Percentiles rank a stretch among this genome's conserved stretches.
These are phyloP conservation scores for Patellifolia procumbens DNA, from an alignment of 179 eudicot species.

Conservation along the genomic window DNA sequence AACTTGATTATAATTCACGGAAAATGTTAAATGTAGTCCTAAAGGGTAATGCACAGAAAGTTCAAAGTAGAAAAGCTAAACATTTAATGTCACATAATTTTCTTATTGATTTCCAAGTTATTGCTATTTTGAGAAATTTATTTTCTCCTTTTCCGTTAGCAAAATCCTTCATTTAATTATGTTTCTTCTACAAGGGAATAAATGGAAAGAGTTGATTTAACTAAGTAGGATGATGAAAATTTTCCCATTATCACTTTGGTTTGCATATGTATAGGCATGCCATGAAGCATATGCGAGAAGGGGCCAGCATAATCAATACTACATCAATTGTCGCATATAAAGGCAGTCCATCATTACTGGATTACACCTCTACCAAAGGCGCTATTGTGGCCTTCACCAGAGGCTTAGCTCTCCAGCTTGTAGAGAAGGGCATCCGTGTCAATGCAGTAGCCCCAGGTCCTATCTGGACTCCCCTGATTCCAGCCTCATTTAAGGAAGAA, in stretches of 20 bases:
- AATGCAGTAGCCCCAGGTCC: slow-evolving; percentile 98
- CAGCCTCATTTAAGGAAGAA: slow-evolving; percentile 55
- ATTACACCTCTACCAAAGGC: slow-evolving; percentile 80
- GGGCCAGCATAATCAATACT: slow-evolving; percentile 73
- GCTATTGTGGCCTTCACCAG: slow-evolving; percentile 81
- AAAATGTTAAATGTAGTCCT: background rate
- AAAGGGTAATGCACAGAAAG: background rate
- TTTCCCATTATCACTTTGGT: background rate
- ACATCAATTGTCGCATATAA: slow-evolving; percentile 72
- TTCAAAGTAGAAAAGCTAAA: background rate
- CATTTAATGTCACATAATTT: background rate
- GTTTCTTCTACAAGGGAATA: background rate
- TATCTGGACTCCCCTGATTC: slow-evolving; percentile 80
- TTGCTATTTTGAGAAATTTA: too few species aligned
- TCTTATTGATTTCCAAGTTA: too few species aligned
- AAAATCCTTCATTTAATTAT: too few species aligned
- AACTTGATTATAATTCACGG: background rate
- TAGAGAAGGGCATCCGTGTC: slow-evolving; percentile 63
- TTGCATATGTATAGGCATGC: slow-evolving; percentile 54
- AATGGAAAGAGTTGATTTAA: background rate
- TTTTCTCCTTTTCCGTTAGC: too few species aligned
- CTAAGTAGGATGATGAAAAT: background rate
- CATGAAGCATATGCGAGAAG: slow-evolving; percentile 80
- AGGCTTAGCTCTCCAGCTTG: slow-evolving; percentile 72
- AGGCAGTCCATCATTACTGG: slow-evolving; percentile 61